phyloP scores from a whole-genome alignment of 2,329 filamentous ascomycete genomes.

The Fusarium sp. region DNA sequence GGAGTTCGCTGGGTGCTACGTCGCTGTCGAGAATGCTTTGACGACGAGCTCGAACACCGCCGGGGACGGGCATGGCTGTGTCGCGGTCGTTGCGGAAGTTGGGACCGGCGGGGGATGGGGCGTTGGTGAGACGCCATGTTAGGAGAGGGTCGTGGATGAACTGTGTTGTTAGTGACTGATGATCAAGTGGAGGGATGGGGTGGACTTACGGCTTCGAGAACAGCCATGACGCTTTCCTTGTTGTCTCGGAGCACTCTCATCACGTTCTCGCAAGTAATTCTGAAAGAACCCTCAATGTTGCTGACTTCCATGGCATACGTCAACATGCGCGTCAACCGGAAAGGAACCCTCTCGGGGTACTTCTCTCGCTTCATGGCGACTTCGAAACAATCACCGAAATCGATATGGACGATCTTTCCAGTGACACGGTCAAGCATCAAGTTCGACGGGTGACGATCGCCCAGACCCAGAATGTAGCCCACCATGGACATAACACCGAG shows the following conservation, averaged over 20 bases:
- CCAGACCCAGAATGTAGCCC: conserved; percentile 97
- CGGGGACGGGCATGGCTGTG: conserved; percentile 61
- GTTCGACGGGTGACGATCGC: conserved; percentile 97
- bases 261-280: conserved; percentile 97
- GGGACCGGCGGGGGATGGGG: conserved; percentile 72
- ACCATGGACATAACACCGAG: conserved; percentile 99
- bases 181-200: neutral
- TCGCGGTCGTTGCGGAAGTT: conserved; percentile 74
- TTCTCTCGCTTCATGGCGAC: conserved; percentile 99
- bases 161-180: conserved; percentile 56
- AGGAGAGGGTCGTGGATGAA: conserved; percentile 99
- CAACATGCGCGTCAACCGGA: conserved; percentile 97
- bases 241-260: conserved; percentile 97
- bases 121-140: conserved; percentile 87
- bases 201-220: conserved; percentile 89
- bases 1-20: conserved; percentile 68
- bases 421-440: conserved; percentile 96
- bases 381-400: conserved; percentile 99
- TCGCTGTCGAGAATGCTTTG: conserved; percentile 77
- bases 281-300: conserved; percentile 98
- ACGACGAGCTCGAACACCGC: conserved; percentile 67
- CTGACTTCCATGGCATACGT: conserved; percentile 99
- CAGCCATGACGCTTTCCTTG: conserved; percentile 98
- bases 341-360: conserved; percentile 96
- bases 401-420: conserved; percentile 97